Base-by-base conservation (phyloP, 2,329 filamentous ascomycete genomes). In the Penicillium palitans region DNA sequence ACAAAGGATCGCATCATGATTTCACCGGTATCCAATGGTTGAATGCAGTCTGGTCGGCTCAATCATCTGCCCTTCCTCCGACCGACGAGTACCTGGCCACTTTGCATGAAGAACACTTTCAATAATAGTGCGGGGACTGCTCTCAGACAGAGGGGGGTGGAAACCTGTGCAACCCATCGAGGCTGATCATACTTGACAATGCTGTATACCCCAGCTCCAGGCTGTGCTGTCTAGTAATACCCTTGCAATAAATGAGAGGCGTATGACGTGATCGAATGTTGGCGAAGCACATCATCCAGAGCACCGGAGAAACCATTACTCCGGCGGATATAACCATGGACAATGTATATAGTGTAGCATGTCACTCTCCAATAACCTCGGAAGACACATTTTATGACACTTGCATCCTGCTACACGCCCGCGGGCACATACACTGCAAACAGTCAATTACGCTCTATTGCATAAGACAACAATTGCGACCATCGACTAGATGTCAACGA, bases 191-290 rank as follows among this genome's bases (percentile, higher is more conserved):
- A 45, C 40, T 39, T 27, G 24, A 27, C 10, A 29, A 27, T 29
- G 19, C 9, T 51, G 25, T 40, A 8, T 29, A 29, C 41, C 5
- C 24, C n/a, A 52, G 21, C 50, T 35, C 6, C 39, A 13, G 21
- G 29, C 21, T 15, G 12, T 52, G 19, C n/a, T 46, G 29, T 19
- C 49, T 42, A 52, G 19, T 44, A 25, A 27, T 19, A 41, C 10
- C 15, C 24, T 40, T 41, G 19, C 15, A 44, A 27, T 54, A 4
- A 40, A 49, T 25, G 21, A 39, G 13, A 41, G 19, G 15, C 9
- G 13, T 21, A 6, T 69, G 67, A 68, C 67, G 67, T 70, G 68
- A 65, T n/a, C 4, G 7, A 42, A 31, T 17, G 44, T 33, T 50
- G 63, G 56, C 64, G 68, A 70, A 70, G 39, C 48, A 47, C 42